phyloP scores from a whole-genome alignment of 2,329 filamentous ascomycete species.

The Aspergillus aculeatus region DNA sequence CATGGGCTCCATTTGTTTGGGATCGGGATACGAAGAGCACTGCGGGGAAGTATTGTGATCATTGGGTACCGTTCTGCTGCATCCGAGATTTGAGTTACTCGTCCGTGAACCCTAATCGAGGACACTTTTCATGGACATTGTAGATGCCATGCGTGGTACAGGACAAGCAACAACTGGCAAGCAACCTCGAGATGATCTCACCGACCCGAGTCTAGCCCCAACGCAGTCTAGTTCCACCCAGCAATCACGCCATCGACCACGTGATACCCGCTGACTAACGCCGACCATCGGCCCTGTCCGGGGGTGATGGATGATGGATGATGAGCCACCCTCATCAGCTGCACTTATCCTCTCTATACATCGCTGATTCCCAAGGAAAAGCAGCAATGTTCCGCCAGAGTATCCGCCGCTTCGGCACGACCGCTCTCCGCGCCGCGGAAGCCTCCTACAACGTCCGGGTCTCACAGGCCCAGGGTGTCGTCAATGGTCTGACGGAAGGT shows the following conservation, averaged over 20 bases:
- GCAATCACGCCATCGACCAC: conserved; percentile 22
- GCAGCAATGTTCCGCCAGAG: conserved; percentile 67
- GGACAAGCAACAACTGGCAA: too few species aligned
- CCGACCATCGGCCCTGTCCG: conserved; percentile 23
- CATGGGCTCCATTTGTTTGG: too few species aligned
- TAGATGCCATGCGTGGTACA: too few species aligned
- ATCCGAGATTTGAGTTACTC: too few species aligned
- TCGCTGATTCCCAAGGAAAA: conserved; percentile 11
- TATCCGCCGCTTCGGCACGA: conserved; percentile 65
- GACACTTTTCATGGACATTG: too few species aligned
- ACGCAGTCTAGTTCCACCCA: not conserved
- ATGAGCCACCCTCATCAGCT: not conserved
- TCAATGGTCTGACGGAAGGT: conserved; percentile 80
- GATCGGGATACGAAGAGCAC: too few species aligned
- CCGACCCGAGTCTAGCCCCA: not conserved
- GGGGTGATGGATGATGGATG: too few species aligned
- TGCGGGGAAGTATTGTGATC: too few species aligned
- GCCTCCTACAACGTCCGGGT: conserved; percentile 65
- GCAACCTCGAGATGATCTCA: too few species aligned
- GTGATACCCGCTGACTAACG: conserved; percentile 23
- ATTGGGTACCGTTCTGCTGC: too few species aligned
- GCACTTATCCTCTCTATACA: not conserved
- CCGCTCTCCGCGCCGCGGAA: conserved; percentile 56
- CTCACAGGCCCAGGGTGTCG: conserved; percentile 75
- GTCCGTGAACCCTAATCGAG: too few species aligned